These are phyloP conservation scores for Shiraia sp. DNA, from an alignment of 2,329 filamentous ascomycete species.

Conservation along the genomic window DNA sequence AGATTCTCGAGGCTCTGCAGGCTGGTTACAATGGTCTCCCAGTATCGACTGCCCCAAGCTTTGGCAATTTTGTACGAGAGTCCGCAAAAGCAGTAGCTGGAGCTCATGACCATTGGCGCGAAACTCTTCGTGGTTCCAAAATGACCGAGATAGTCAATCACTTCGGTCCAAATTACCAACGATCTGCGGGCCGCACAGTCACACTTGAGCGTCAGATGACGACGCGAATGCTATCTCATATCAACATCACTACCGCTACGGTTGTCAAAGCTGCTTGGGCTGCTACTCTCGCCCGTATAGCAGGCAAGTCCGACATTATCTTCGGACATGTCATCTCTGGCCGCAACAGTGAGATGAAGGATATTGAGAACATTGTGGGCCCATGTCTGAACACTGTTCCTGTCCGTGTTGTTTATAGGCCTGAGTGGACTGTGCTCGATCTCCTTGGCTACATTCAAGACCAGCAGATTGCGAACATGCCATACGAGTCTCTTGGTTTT, in stretches of 20 bases:
- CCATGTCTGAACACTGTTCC: conserved; percentile 51
- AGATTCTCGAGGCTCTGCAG: conserved; percentile 33
- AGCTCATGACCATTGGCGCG: conserved; percentile 38
- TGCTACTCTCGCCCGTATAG: conserved; percentile 43
- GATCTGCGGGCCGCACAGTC: conserved; percentile 33
- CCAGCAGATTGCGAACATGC: conserved; percentile 49
- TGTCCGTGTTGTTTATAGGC: conserved; percentile 44
- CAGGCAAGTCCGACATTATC: conserved; percentile 45
- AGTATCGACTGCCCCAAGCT: conserved; percentile 36
- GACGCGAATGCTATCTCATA: conserved; percentile 21
- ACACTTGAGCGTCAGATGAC: conserved; percentile 31
- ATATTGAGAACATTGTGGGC: conserved; percentile 46
- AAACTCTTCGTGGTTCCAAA: conserved; percentile 34
- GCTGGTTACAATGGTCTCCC: conserved; percentile 38
- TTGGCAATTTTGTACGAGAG: conserved; percentile 36
- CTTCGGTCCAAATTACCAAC: conserved; percentile 38
- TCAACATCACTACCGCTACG: conserved; percentile 47
- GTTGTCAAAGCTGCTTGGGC: conserved; percentile 55
- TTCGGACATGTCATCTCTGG: conserved; percentile 50
- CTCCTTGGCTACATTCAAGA: conserved; percentile 48
- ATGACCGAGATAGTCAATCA: conserved; percentile 41
- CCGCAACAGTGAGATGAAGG: conserved; percentile 43
- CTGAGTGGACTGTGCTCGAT: conserved; percentile 41
- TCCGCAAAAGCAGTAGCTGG: conserved; percentile 32
- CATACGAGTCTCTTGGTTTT: conserved; percentile 40